A percentile compares a stretch with the other conserved stretches of the same genome.
These are phyloP conservation scores for Bisporella sp. DNA, from an alignment of 2,329 filamentous ascomycete genomes.

Conservation along the genomic window DNA sequence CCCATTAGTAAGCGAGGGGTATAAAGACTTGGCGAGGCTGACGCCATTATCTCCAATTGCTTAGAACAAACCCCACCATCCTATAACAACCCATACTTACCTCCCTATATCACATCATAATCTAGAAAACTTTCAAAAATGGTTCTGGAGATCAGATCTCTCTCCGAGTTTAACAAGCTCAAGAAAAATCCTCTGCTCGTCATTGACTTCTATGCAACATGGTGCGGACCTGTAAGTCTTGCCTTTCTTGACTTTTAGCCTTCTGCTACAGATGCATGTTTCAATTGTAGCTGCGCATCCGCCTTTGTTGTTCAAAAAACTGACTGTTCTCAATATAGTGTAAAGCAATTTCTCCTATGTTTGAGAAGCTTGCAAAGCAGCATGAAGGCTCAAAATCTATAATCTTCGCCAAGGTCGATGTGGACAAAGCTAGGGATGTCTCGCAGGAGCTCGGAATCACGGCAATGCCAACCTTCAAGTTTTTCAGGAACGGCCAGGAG, in stretches of 20 bases:
- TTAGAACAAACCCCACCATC: no score
- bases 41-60: no score
- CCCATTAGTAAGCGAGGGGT: no score
- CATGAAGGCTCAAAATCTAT: conserved; percentile 72
- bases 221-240: conserved; percentile 61
- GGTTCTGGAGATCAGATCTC: conserved; percentile 19
- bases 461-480: conserved; percentile 90
- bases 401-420: conserved; percentile 85
- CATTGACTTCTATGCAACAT: conserved; percentile 68
- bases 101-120: no score
- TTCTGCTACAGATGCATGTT: no score
- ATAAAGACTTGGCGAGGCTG: no score
- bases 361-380: conserved; percentile 72
- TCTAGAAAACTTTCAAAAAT: no score
- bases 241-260: no score
- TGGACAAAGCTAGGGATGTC: conserved; percentile 72
- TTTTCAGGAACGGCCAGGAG: conserved; percentile 70
- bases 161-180: conserved; percentile 24
- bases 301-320: no score
- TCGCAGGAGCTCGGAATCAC: conserved; percentile 68
- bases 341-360: conserved; percentile 83
- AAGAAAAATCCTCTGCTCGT: conserved; percentile 20
- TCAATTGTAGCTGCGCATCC: no score
- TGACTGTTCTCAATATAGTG: conserved; percentile 35
- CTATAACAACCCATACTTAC: no score